Conservation (phyloP, 148 eudicot genomes). For the Rheum nobile region DNA sequence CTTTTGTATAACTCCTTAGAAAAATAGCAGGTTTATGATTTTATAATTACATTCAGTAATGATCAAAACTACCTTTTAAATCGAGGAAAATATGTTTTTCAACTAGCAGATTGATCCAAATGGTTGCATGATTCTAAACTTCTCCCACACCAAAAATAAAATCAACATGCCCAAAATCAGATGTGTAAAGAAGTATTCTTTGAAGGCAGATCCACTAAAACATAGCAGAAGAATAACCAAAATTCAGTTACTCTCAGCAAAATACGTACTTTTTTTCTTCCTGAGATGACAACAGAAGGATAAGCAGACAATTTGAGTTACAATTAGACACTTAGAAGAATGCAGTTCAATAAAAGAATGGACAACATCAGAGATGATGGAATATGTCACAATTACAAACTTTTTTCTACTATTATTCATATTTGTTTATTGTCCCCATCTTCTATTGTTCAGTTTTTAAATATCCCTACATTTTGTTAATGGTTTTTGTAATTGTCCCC, state of each 20-base stretch:
- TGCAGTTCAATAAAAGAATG: background rate
- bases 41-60: background rate
- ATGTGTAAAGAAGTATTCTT: too few relatives aligned
- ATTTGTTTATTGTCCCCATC: too few relatives aligned
- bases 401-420: too few relatives aligned
- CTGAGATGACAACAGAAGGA: background rate
- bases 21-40: background rate
- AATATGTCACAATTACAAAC: too few relatives aligned
- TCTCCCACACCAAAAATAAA: background rate
- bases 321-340: background rate
- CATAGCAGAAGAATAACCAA: background rate
- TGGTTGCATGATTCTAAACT: background rate
- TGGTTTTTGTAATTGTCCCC: too few relatives aligned
- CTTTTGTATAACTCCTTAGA: conserved; percentile 21
- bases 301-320: background rate
- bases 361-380: too few relatives aligned
- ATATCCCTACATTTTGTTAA: too few relatives aligned
- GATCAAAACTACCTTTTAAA: background rate
- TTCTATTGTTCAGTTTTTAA: too few relatives aligned
- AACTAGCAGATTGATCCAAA: too few relatives aligned
- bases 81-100: background rate
- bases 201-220: background rate
- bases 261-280: background rate
- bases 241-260: background rate
- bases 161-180: background rate